Evolutionary conservation across 805 yeast genomes (phyloP).

Genomic region (Myxozyma sirexii): DNA sequence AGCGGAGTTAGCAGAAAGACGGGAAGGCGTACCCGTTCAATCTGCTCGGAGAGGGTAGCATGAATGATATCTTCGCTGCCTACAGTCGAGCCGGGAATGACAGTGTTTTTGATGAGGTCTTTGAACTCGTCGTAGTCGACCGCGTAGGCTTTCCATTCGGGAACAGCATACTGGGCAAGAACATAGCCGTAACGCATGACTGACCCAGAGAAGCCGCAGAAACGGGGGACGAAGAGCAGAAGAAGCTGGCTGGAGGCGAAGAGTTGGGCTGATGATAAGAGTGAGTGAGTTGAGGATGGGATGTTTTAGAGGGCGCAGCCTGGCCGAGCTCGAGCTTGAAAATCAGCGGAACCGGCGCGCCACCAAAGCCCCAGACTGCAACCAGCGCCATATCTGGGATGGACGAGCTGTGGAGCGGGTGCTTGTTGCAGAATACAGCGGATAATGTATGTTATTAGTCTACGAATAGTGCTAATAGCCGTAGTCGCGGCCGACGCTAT

Average conservation of each 20-base stretch:
- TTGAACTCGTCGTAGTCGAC: constrained; percentile 81
- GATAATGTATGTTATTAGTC: no score
- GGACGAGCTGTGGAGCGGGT: no score
- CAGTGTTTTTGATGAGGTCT: constrained; percentile 60
- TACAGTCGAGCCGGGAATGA: constrained; percentile 41
- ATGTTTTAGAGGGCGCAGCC: background rate
- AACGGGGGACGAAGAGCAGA: background rate
- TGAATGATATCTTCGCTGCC: constrained; percentile 43
- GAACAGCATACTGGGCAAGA: constrained; percentile 71
- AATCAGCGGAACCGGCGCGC: constrained; percentile 5
- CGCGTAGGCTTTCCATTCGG: constrained; percentile 85
- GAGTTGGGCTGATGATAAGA: background rate
- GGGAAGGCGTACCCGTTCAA: constrained; percentile 53
- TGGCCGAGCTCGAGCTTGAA: background rate
- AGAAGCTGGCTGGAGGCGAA: background rate
- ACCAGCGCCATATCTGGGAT: background rate
- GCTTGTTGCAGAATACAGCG: no score
- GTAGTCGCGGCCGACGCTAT: no score
- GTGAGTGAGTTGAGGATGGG: background rate
- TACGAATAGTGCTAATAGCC: no score
- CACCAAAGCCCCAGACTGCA: background rate
- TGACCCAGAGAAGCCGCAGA: background rate
- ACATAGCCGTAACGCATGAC: constrained; percentile 91
- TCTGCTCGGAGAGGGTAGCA: constrained; percentile 57
- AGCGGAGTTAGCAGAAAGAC: background rate